A percentile compares a stretch with the other conserved stretches of the same genome.
Conservation (phyloP, 2,329 filamentous ascomycete genomes). For the Thielaviopsis punctulata region DNA sequence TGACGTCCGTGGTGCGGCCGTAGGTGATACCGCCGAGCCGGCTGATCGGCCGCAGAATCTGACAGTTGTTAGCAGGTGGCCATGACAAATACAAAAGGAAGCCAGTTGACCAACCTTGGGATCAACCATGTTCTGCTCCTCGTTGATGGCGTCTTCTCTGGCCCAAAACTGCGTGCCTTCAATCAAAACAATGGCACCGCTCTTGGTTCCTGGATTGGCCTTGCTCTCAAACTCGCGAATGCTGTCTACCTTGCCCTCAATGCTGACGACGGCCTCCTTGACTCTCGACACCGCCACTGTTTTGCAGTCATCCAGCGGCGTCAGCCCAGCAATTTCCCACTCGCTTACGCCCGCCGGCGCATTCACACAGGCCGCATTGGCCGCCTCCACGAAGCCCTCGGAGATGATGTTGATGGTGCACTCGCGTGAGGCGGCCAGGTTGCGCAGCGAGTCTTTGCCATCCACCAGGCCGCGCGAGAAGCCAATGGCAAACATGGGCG, state of each 20-base stretch:
- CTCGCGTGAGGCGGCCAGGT: conserved; percentile 54
- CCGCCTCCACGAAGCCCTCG: conserved; percentile 73
- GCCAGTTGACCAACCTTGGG: conserved; percentile 33
- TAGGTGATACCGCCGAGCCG: conserved; percentile 80
- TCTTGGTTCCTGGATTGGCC: conserved; percentile 53
- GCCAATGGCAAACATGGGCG: conserved; percentile 58
- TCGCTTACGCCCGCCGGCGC: conserved; percentile 61
- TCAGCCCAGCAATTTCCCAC: conserved; percentile 64
- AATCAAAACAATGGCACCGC: conserved; percentile 55
- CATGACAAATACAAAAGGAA: background rate
- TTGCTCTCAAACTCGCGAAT: conserved; percentile 61
- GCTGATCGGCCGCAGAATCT: conserved; percentile 58
- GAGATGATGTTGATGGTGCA: conserved; percentile 78
- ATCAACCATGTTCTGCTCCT: conserved; percentile 57
- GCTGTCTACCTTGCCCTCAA: conserved; percentile 67
- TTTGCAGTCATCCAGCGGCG: conserved; percentile 44
- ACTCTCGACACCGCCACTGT: conserved; percentile 57
- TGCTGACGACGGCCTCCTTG: conserved; percentile 62
- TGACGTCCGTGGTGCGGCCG: conserved; percentile 46
- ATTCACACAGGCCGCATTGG: conserved; percentile 66
- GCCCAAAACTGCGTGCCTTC: conserved; percentile 84
- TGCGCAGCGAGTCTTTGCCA: conserved; percentile 65
- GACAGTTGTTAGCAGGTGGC: background rate
- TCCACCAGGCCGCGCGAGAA: conserved; percentile 26
- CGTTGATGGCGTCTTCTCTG: conserved; percentile 71